Percentiles rank a stretch among this genome's conserved stretches.
phyloP scores from a whole-genome alignment of 768 basidiomycete species.

The Tylopilus sp. region DNA sequence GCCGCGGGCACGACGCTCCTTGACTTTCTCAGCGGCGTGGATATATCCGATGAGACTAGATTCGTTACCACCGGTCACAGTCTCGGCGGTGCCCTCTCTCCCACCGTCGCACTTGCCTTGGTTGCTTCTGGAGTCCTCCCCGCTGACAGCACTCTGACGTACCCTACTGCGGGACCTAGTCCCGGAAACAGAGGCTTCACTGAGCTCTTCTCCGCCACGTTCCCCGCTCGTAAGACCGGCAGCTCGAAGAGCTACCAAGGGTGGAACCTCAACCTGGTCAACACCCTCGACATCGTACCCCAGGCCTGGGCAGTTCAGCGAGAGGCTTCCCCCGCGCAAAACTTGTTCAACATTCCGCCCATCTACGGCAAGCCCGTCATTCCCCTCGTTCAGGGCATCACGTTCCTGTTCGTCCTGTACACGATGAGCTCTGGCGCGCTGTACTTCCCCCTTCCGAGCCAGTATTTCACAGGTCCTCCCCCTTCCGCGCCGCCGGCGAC shows the following conservation, averaged over 20 bases:
- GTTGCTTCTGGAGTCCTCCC: neutral
- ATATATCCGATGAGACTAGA: neutral
- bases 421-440: neutral
- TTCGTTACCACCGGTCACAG: constrained; percentile 11
- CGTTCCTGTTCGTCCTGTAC: neutral
- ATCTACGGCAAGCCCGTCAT: constrained; percentile 8
- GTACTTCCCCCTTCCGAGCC: constrained; percentile 8
- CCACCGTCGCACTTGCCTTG: constrained; percentile 14
- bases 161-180: constrained; percentile 8
- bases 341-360: constrained; percentile 10
- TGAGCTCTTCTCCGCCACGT: constrained; percentile 1
- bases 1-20: neutral
- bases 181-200: constrained; percentile 8
- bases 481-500: neutral
- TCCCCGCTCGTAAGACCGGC: neutral
- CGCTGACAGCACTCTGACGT: constrained; percentile 37
- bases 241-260: neutral
- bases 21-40: constrained; percentile 3
- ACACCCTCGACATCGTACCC: constrained; percentile 11
- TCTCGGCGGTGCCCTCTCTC: constrained; percentile 10
- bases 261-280: constrained; percentile 21
- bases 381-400: neutral
- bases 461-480: neutral
- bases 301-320: constrained; percentile 7
- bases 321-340: neutral